Percentiles rank a stretch among this genome's conserved stretches.
phyloP scores from a whole-genome alignment of 306 rosid species.

The Crataegus laevigata region DNA sequence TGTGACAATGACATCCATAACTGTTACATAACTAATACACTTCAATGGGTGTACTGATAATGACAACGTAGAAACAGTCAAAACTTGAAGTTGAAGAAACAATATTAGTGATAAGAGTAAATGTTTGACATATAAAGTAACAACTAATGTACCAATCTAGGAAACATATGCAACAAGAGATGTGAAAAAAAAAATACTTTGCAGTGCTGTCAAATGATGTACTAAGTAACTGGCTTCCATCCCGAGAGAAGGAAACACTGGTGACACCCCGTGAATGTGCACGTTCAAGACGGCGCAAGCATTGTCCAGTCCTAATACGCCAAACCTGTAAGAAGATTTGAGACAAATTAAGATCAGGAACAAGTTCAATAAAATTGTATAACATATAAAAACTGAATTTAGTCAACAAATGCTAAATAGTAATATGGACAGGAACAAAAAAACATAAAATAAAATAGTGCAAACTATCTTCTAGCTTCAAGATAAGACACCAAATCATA shows the following conservation, averaged over 20 bases:
- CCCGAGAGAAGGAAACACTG: conserved; percentile 89
- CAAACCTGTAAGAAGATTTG: conserved; percentile 51
- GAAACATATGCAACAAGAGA: neutral
- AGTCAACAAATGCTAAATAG: neutral
- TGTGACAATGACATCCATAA: neutral
- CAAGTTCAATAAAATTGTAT: neutral
- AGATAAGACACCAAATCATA: neutral
- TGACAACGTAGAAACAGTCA: neutral
- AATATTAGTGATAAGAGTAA: neutral
- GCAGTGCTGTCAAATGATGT: conserved; percentile 97
- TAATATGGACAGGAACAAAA: neutral
- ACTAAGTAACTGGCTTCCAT: conserved; percentile 94
- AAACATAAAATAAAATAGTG: neutral
- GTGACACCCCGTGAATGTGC: conserved; percentile 98
- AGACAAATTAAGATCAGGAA: neutral
- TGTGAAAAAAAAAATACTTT: conserved; percentile 39
- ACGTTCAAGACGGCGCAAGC: conserved; percentile 96
- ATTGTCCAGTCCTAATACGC: conserved; percentile 98
- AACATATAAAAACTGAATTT: neutral
- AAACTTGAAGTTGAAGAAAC: neutral
- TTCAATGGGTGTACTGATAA: neutral
- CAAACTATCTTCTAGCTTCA: neutral
- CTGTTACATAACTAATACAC: conserved; percentile 1
- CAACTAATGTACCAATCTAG: neutral
- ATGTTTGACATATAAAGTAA: neutral